A percentile compares a stretch with the other conserved stretches of the same genome.
These are phyloP conservation scores for Pulveroboletus frians DNA, from an alignment of 768 basidiomycete genomes.

Conservation along the genomic window DNA sequence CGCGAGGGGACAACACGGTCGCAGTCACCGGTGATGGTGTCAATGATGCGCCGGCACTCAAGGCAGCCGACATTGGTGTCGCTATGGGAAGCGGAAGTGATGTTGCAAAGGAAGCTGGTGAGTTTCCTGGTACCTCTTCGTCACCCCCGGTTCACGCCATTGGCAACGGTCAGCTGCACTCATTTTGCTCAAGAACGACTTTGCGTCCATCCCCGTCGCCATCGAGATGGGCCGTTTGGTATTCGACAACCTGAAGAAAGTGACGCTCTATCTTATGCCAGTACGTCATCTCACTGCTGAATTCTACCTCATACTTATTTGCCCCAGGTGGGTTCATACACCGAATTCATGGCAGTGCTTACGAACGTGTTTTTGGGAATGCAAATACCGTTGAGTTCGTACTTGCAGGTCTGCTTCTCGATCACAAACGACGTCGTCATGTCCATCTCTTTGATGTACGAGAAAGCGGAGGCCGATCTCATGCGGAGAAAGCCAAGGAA, in stretches of 20 bases:
- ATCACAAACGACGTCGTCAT: constrained; percentile 50
- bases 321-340: constrained; percentile 47
- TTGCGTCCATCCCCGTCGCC: constrained; percentile 52
- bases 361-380: constrained; percentile 55
- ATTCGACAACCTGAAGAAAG: constrained; percentile 56
- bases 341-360: constrained; percentile 54
- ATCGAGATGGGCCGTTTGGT: constrained; percentile 56
- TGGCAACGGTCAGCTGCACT: constrained; percentile 31
- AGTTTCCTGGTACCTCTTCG: constrained; percentile 10
- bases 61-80: constrained; percentile 52
- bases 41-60: constrained; percentile 48
- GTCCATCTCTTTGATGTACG: constrained; percentile 47
- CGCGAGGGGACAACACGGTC: constrained; percentile 43
- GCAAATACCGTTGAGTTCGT: constrained; percentile 52
- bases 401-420: constrained; percentile 53
- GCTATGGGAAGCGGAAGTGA: constrained; percentile 48
- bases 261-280: constrained; percentile 43
- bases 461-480: constrained; percentile 48
- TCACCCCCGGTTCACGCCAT: neutral
- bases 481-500: constrained; percentile 47
- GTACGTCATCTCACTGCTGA: constrained; percentile 20
- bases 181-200: constrained; percentile 54
- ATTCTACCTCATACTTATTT: neutral
- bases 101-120: constrained; percentile 52
- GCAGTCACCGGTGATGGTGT: constrained; percentile 57